These are phyloP conservation scores for Cyathus striatus DNA, from an alignment of 768 basidiomycete species.

Conservation along the genomic window DNA sequence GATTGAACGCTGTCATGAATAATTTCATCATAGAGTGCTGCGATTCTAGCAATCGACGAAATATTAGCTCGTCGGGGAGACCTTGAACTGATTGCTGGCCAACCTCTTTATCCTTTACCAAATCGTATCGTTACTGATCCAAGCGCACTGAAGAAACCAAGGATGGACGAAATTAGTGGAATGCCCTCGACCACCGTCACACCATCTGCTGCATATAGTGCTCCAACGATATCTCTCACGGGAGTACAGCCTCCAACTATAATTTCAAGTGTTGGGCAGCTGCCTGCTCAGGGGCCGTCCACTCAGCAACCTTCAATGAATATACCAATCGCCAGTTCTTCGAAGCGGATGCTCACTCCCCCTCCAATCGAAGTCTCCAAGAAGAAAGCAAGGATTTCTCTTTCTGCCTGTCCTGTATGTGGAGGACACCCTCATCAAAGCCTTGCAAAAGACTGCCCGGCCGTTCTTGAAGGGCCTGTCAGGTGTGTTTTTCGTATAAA, in stretches of 20 bases:
- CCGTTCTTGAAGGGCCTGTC: conserved; percentile 43
- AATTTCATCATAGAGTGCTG: conserved; percentile 60
- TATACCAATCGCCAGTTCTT: conserved; percentile 11
- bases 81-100: conserved; percentile 50
- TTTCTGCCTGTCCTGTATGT: conserved; percentile 45
- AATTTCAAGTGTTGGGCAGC: no score
- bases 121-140: conserved; percentile 14
- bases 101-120: conserved; percentile 56
- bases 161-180: conserved; percentile 2
- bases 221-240: neutral
- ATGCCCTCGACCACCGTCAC: conserved; percentile 1
- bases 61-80: conserved; percentile 53
- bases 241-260: no score
- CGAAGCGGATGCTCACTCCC: conserved; percentile 32
- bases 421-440: conserved; percentile 31
- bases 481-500: conserved; percentile 32
- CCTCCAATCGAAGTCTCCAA: conserved; percentile 15
- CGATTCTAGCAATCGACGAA: conserved; percentile 67
- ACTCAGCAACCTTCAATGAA: neutral
- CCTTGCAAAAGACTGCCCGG: conserved; percentile 49
- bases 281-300: no score
- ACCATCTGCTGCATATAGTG: neutral
- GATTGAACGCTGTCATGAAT: no score
- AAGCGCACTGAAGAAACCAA: conserved; percentile 12
- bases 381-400: conserved; percentile 32